Conservation (phyloP, 1,139 yeast species). For the Scheffersomyces illinoinensis region DNA sequence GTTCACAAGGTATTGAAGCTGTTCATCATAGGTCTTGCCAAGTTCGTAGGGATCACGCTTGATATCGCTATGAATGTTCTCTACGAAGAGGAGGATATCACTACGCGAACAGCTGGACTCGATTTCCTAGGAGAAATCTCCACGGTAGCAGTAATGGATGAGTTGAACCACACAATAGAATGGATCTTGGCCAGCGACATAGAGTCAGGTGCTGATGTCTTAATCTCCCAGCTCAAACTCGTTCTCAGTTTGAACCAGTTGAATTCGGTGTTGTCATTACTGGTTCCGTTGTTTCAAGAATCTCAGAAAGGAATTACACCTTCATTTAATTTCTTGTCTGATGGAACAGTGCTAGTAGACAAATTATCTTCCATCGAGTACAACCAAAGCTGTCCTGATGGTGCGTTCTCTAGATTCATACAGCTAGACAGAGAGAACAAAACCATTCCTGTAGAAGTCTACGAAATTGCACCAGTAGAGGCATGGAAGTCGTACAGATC, state of each 20-base stretch:
- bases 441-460: slow-evolving; percentile 54
- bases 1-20: slow-evolving; percentile 52
- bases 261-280: slow-evolving; percentile 24
- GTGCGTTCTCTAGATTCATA: slow-evolving; percentile 48
- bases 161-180: slow-evolving; percentile 7
- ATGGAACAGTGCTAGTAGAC: slow-evolving; percentile 15
- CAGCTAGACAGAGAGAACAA: slow-evolving; percentile 57
- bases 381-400: slow-evolving; percentile 20
- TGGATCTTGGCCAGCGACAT: slow-evolving; percentile 1
- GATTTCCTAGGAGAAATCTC: slow-evolving; percentile 32
- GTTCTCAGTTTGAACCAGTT: slow-evolving; percentile 27
- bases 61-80: slow-evolving; percentile 59
- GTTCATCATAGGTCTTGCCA: slow-evolving; percentile 50
- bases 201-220: slow-evolving; percentile 9
- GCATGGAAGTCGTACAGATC: slow-evolving; percentile 33
- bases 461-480: slow-evolving; percentile 20
- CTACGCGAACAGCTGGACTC: slow-evolving; percentile 60
- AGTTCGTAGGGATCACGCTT: slow-evolving; percentile 51
- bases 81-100: slow-evolving; percentile 76
- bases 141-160: slow-evolving; percentile 21
- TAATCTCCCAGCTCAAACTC: slow-evolving; percentile 29
- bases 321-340: slow-evolving; percentile 14
- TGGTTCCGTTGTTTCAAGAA: slow-evolving; percentile 20
- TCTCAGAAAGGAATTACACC: neutral
- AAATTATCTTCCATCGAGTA: slow-evolving; percentile 7